phyloP scores from a whole-genome alignment of 1,284 basidiomycete species.

The Coniferiporia weirii region DNA sequence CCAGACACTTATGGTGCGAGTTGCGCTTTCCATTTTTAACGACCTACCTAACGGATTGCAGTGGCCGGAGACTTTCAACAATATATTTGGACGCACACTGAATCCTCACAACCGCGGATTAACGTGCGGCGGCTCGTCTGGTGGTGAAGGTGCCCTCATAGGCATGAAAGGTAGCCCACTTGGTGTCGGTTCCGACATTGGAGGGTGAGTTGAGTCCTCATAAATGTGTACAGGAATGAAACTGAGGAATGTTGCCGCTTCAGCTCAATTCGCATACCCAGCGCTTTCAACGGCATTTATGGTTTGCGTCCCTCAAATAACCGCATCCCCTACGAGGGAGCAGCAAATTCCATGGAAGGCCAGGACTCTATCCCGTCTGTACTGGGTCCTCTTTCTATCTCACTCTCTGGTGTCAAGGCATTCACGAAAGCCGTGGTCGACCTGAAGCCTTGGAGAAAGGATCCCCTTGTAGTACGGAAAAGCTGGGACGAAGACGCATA shows the following conservation, averaged over 20 bases:
- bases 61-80: constrained; percentile 61
- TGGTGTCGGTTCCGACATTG: constrained; percentile 68
- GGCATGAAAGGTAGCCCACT: constrained; percentile 53
- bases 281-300: constrained; percentile 62
- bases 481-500: constrained; percentile 62
- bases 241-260: not conserved
- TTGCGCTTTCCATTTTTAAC: constrained; percentile 2
- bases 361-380: constrained; percentile 69
- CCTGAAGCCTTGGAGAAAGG: constrained; percentile 62
- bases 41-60: constrained; percentile 21
- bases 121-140: constrained; percentile 55
- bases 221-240: not conserved
- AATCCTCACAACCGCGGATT: constrained; percentile 55
- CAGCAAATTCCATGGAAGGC: constrained; percentile 58
- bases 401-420: constrained; percentile 51
- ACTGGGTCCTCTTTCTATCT: constrained; percentile 63
- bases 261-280: constrained; percentile 67
- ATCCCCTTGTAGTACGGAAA: constrained; percentile 59
- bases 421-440: constrained; percentile 59
- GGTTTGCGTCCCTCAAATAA: constrained; percentile 66
- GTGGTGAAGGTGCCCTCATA: constrained; percentile 55
- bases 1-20: constrained; percentile 54
- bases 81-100: constrained; percentile 63
- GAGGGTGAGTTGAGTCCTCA: constrained; percentile 37
- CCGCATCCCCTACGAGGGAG: constrained; percentile 66